Percentiles rank a stretch among this genome's conserved stretches.
Evolutionary conservation across 768 basidiomycete genomes (phyloP).

Genomic region (Clavaria fumosa): DNA sequence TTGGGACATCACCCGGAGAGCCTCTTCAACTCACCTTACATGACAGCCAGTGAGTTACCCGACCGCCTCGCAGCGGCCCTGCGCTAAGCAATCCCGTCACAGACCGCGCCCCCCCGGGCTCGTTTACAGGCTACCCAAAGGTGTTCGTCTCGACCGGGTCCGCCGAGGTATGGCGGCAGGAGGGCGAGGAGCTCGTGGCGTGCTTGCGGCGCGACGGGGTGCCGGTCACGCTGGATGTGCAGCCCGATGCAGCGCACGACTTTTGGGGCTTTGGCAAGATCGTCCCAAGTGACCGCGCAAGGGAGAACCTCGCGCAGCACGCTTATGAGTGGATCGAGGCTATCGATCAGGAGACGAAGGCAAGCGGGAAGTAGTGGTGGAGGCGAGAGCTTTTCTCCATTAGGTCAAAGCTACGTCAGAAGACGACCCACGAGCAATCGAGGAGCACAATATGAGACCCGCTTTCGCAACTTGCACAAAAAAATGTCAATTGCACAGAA

Average conservation of each 20-base stretch:
- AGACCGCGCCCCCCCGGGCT: slow-evolving; percentile 10
- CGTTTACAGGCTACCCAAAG: slow-evolving; percentile 11
- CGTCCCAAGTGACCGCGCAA: slow-evolving; percentile 9
- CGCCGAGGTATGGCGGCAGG: slow-evolving; percentile 11
- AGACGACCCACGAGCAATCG: too few relatives aligned
- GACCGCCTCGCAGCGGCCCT: background rate
- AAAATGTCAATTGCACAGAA: too few relatives aligned
- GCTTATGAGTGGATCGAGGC: slow-evolving; percentile 5
- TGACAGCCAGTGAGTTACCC: slow-evolving; percentile 10
- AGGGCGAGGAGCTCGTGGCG: slow-evolving; percentile 11
- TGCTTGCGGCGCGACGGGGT: slow-evolving; percentile 13
- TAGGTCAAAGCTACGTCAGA: too few relatives aligned
- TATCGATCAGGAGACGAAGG: too few relatives aligned
- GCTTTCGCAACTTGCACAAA: too few relatives aligned
- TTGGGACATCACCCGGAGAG: slow-evolving; percentile 10
- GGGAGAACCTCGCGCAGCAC: slow-evolving; percentile 4
- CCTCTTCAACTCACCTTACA: slow-evolving; percentile 9
- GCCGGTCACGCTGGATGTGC: slow-evolving; percentile 12
- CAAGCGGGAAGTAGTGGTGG: too few relatives aligned
- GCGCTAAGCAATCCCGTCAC: background rate
- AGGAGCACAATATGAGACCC: too few relatives aligned
- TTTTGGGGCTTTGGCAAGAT: slow-evolving; percentile 10
- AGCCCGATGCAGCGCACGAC: slow-evolving; percentile 14
- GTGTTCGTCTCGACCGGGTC: slow-evolving; percentile 14
- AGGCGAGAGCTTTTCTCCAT: too few relatives aligned